These are phyloP conservation scores for Neofusicoccum parvum DNA, from an alignment of 2,329 filamentous ascomycete genomes.

Conservation along the genomic window DNA sequence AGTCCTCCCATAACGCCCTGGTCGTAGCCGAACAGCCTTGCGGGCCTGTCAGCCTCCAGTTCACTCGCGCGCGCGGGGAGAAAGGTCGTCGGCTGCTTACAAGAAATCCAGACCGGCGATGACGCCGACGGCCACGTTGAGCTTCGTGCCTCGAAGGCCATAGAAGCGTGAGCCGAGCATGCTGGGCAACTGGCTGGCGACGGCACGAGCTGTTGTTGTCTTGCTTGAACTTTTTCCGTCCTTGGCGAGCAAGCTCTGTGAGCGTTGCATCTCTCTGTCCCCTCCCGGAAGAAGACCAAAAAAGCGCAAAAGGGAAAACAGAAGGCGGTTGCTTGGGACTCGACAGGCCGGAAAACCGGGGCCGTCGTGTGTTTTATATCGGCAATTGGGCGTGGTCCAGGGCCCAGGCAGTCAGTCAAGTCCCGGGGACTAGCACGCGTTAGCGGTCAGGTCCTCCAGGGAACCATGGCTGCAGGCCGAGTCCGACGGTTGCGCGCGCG, in stretches of 20 bases:
- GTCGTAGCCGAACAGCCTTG: conserved; percentile 62
- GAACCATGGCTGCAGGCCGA: background rate
- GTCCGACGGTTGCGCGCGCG: background rate
- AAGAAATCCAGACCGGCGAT: conserved; percentile 74
- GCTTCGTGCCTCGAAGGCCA: conserved; percentile 65
- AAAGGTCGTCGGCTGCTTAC: conserved; percentile 33
- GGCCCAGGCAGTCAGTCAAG: background rate
- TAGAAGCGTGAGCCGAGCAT: conserved; percentile 51
- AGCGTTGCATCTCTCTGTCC: background rate
- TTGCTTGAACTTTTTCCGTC: background rate
- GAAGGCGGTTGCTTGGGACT: background rate
- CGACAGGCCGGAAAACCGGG: background rate
- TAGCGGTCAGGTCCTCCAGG: conserved; percentile 1
- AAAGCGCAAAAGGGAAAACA: background rate
- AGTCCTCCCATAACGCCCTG: conserved; percentile 68
- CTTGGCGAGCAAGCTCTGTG: conserved; percentile 2
- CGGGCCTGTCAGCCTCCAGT: background rate
- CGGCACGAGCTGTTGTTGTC: background rate
- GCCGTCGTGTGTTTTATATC: conserved; percentile 1
- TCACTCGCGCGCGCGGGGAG: background rate
- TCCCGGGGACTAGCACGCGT: background rate
- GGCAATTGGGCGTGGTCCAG: background rate
- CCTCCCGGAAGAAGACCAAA: background rate
- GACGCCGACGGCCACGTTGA: conserved; percentile 69
- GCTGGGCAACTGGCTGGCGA: background rate